Evolutionary conservation across 2,329 filamentous ascomycete genomes (phyloP).

Genomic region (Aspergillus sp.): DNA sequence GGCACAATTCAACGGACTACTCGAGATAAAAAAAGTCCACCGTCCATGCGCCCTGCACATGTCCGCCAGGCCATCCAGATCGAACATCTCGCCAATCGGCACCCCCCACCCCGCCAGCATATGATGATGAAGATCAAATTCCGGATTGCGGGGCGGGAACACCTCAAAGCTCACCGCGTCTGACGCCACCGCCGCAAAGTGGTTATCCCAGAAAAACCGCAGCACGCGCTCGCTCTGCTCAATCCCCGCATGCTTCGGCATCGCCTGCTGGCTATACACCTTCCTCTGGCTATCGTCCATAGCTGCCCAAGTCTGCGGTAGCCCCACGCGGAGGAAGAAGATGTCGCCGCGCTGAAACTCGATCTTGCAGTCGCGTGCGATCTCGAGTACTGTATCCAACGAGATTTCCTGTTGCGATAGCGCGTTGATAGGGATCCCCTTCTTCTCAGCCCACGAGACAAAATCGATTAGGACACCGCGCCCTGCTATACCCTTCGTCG

Average conservation of each 20-base stretch:
- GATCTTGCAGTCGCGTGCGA: constrained; percentile 37
- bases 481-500: constrained; percentile 39
- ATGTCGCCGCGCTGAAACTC: constrained; percentile 39
- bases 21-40: constrained; percentile 41
- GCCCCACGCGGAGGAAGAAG: constrained; percentile 40
- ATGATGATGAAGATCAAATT: constrained; percentile 39
- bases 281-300: constrained; percentile 30
- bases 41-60: constrained; percentile 33
- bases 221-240: constrained; percentile 46
- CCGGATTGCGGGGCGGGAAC: constrained; percentile 39
- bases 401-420: constrained; percentile 34
- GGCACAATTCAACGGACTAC: constrained; percentile 41
- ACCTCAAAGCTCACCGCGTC: constrained; percentile 61
- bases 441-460: constrained; percentile 34
- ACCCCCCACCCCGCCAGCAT: constrained; percentile 39
- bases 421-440: constrained; percentile 32
- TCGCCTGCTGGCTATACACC: constrained; percentile 31
- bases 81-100: constrained; percentile 44
- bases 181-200: constrained; percentile 60
- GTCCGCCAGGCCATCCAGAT: constrained; percentile 37
- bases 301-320: constrained; percentile 34
- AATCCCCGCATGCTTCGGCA: constrained; percentile 36
- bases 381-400: constrained; percentile 36
- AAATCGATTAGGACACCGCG: constrained; percentile 44
- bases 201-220: constrained; percentile 60